Conservation (phyloP, 2,329 filamentous ascomycete species). For the Gliomastix tumulicola region DNA sequence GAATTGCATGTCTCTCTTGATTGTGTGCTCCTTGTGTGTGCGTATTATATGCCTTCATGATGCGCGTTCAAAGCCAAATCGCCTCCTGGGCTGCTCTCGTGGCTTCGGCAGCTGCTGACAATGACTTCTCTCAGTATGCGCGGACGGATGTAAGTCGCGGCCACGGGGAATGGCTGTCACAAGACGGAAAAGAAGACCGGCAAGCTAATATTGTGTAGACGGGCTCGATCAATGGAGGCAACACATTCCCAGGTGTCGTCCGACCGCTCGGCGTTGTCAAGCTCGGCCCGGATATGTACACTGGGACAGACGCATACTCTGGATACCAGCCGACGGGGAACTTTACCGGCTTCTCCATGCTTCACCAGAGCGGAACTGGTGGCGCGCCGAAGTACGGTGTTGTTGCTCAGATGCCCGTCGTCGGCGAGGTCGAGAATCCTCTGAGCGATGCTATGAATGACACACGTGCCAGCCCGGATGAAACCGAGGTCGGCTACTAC, state of each 20-base stretch:
- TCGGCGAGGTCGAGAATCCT: slow-evolving; percentile 44
- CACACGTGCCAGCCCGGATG: slow-evolving; percentile 40
- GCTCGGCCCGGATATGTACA: slow-evolving; percentile 41
- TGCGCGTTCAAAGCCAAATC: no score
- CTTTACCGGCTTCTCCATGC: slow-evolving; percentile 55
- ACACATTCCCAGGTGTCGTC: slow-evolving; percentile 42
- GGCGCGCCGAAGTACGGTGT: slow-evolving; percentile 66
- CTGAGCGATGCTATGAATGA: slow-evolving; percentile 48
- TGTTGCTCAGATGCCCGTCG: slow-evolving; percentile 50
- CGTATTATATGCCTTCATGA: no score
- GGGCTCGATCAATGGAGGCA: slow-evolving; percentile 36
- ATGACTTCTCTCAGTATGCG: slow-evolving; percentile 23
- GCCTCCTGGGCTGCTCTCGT: not conserved
- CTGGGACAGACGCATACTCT: slow-evolving; percentile 43
- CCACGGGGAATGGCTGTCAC: no score
- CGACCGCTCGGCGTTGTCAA: slow-evolving; percentile 41
- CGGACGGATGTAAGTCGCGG: slow-evolving; percentile 23
- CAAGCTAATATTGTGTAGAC: slow-evolving; percentile 20
- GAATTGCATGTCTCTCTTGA: no score
- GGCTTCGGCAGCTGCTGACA: not conserved
- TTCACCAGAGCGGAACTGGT: slow-evolving; percentile 61
- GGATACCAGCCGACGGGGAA: slow-evolving; percentile 43
- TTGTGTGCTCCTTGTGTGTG: no score
- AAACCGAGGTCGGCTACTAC: slow-evolving; percentile 55
- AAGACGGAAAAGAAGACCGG: not conserved